Evolutionary conservation across 768 basidiomycete genomes (phyloP), one percentile per base, ranked within the genome.

Genomic region (Trametes gibbosa): DNA sequence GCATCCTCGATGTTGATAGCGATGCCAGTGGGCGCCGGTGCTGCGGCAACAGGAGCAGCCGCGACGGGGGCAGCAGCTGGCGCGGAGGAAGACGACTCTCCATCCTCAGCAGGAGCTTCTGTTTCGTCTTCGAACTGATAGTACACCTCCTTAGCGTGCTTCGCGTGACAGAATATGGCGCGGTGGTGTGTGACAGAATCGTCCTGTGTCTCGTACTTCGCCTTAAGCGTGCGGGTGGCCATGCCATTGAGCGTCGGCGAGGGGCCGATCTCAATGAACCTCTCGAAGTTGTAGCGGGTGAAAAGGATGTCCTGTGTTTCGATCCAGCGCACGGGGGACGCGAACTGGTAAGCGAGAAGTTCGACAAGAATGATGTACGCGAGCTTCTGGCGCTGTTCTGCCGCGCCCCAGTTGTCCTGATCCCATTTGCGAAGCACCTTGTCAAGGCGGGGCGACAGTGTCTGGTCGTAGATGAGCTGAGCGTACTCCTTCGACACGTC

Each of bases 291-390:
- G 79, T 85, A 97, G 9, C 85, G 74, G 10, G 80, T 82, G 79
- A 99, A 99, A 56, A 99, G 82, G 24, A 90, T 82, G 68, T 99
- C 97, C 71, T 99, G 97, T 0, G 96, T 99, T 77, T 98, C 92
- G 67, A 99, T 99, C 97, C 97, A 99, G 50, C 95, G 90, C 19
- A 99, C 96, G 7, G 97, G 95, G 1, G 96, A 98, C 0, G 96
- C 95, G 67, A 96, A 98, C 72, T 99, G 97, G 70, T 99, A 99
- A 14, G 97, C 93, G 49, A 99, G 81, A 46, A 98, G 84, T 71
- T 99, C 97, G 62, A 98, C 95, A 58, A 99, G 86, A 69, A 98
- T 95, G 65, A 87, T 89, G 72, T 98, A 99, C 0, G 97, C 95
- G 47, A 99, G 83, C 68, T 91, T 89, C 74, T 98, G 94, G 48